Base-by-base conservation (phyloP, 371 early-diverging fungal species). In the Mucor plumbeus region DNA sequence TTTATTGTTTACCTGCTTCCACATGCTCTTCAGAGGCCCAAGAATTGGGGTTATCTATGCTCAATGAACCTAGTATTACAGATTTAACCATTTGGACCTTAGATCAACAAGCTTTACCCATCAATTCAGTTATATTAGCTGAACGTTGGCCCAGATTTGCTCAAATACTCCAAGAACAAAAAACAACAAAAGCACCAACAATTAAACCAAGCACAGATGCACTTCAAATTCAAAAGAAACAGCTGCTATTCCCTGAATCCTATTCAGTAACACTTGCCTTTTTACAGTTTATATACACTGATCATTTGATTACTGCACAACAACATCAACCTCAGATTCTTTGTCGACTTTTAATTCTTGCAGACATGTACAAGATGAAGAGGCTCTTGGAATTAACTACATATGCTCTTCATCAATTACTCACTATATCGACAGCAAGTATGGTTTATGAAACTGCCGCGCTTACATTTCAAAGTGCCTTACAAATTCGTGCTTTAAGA, bases 121-220 rank as follows among this genome's bases (percentile, higher is more conserved):
- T 82, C 57, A 91, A 91, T 65, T 88, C 87, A 14, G 82, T 80
- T 14, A 78, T 91, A n/a, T 70, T 91, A 47, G 78, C 83, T 13
- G 84, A 84, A 47, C 88, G 90, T 14, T 91, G 91, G 91, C 88
- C 88, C 0, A 77, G 72, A 21, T 87, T 88, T 73, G 83, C 85
- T 31, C 66, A 79, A 9, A 38, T 81, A 36, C 77, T 89, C 77
- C 13, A 38, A 15, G 44, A 21, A 7, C 40, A 60, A 34, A 14
- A 38, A 38, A 38, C 17, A 14, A 5, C 14, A 14, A n/a, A 26
- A 26, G 3, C 26, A 26, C 3, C 17, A 8, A 17, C 34, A 6
- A 17, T 9, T 19, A 15, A n/a, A 10, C 11, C 21, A 54, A 40
- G 7, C 7, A 17, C 21, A 15, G 10, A 21, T n/a, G 35, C 19